Percentiles rank a stretch among this genome's conserved stretches.
Conservation (phyloP, 2,329 filamentous ascomycete genomes). For the Hypoxylon sp. region DNA sequence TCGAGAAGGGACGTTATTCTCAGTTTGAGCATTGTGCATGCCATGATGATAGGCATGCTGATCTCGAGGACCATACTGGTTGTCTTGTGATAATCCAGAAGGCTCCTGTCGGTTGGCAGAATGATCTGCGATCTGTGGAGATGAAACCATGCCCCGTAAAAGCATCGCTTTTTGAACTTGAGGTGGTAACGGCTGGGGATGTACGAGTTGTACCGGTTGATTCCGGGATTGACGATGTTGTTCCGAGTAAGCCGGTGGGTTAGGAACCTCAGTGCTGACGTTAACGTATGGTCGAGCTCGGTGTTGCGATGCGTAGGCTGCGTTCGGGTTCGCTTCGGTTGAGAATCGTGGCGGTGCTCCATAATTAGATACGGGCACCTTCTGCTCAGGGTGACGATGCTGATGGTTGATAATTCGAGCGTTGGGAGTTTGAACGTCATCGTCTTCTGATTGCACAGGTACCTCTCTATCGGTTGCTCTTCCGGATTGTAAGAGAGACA, state of each 20-base stretch:
- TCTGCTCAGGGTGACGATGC: slow-evolving; percentile 66
- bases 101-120: slow-evolving; percentile 34
- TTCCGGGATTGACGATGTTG: slow-evolving; percentile 52
- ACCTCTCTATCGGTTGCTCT: slow-evolving; percentile 50
- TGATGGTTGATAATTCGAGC: slow-evolving; percentile 71
- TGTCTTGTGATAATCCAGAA: slow-evolving; percentile 43
- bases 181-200: slow-evolving; percentile 68
- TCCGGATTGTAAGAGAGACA: slow-evolving; percentile 66
- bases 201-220: slow-evolving; percentile 55
- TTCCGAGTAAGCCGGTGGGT: slow-evolving; percentile 37
- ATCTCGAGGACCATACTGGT: slow-evolving; percentile 35
- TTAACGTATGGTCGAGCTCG: slow-evolving; percentile 50
- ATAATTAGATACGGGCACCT: slow-evolving; percentile 62
- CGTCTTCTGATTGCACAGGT: slow-evolving; percentile 33
- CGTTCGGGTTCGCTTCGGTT: slow-evolving; percentile 55
- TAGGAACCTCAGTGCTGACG: slow-evolving; percentile 45
- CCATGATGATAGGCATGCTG: slow-evolving; percentile 41
- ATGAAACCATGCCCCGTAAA: slow-evolving; percentile 57
- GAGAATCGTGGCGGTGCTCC: slow-evolving; percentile 66
- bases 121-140: slow-evolving; percentile 55
- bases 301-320: slow-evolving; percentile 44
- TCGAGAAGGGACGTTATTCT: slow-evolving; percentile 39
- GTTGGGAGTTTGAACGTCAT: slow-evolving; percentile 61
- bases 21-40: slow-evolving; percentile 30
- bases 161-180: slow-evolving; percentile 69